Conservation (phyloP, 148 eudicot species). For the Cornus kousa region DNA sequence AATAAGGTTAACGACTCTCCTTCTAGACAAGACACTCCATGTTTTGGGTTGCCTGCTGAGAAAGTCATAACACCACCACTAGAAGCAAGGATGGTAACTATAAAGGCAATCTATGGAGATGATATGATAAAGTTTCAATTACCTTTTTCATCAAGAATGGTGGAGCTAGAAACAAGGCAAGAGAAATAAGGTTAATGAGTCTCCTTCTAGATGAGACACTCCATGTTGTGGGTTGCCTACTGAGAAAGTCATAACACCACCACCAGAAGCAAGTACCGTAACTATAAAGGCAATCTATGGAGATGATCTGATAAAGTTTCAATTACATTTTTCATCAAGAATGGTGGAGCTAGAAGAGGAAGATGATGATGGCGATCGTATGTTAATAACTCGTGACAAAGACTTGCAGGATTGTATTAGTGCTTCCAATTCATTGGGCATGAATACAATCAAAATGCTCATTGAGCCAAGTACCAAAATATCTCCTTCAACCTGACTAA, state of each 20-base stretch:
- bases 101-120: background rate
- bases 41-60: background rate
- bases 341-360: background rate
- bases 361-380: constrained; percentile 2
- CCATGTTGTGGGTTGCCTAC: background rate
- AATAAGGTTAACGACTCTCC: background rate
- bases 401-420: background rate
- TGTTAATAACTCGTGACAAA: background rate
- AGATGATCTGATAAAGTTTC: background rate
- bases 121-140: background rate
- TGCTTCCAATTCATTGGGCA: background rate
- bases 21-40: background rate
- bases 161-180: background rate
- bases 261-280: background rate
- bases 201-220: background rate
- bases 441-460: background rate
- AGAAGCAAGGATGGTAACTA: background rate
- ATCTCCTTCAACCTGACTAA: too few relatives aligned
- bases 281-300: background rate
- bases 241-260: background rate
- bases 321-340: background rate
- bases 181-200: background rate
- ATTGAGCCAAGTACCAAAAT: too few relatives aligned
- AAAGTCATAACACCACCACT: background rate
- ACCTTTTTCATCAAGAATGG: background rate